Percentiles rank a stretch among this genome's conserved stretches.
Conservation (phyloP, 2,329 filamentous ascomycete species). For the Cercospora sojina region DNA sequence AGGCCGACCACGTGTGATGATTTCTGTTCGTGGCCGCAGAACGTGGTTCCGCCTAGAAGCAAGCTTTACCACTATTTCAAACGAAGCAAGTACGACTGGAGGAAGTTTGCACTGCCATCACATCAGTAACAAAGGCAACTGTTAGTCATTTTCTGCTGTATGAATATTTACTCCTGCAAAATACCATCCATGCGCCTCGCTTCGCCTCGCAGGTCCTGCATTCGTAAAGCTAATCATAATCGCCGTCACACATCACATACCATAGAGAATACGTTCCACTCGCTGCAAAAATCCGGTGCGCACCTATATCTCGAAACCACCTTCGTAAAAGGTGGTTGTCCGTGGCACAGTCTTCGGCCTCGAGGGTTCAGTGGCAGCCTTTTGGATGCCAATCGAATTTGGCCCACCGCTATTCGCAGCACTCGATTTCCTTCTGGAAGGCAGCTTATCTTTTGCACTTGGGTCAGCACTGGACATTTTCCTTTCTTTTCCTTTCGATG, state of each 20-base stretch:
- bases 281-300: background rate
- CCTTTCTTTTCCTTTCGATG: conserved; percentile 2
- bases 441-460: background rate
- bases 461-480: background rate
- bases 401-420: background rate
- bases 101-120: background rate
- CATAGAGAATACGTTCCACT: background rate
- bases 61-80: background rate
- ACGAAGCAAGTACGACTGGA: background rate
- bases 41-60: background rate
- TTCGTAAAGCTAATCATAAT: background rate
- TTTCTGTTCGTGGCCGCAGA: background rate
- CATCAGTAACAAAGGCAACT: background rate
- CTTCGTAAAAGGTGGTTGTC: conserved; percentile 9
- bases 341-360: background rate
- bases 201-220: background rate
- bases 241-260: background rate
- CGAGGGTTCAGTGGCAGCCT: conserved; percentile 4
- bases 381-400: conserved; percentile 1
- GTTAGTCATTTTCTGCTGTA: background rate
- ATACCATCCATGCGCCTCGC: background rate
- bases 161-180: background rate
- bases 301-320: conserved; percentile 3
- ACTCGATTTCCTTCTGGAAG: conserved; percentile 10
- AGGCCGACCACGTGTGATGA: background rate